Conservation (phyloP, 306 rosid species). For the Cicer yamashitae region DNA sequence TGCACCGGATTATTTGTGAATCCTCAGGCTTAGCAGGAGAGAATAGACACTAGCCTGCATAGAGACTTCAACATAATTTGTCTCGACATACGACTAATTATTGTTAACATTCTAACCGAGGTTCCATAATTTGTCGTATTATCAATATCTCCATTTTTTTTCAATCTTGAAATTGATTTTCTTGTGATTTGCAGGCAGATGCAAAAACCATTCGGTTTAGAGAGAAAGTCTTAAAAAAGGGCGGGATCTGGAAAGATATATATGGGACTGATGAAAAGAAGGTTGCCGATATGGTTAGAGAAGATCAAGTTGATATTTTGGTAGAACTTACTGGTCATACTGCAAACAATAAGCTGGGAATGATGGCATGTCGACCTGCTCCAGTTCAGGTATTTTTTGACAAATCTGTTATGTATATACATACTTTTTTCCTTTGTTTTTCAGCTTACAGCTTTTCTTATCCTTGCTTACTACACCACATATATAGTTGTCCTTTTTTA, state of each 20-base stretch:
- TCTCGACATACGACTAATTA: slow-evolving; percentile 16
- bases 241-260: slow-evolving; percentile 94
- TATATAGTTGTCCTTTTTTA: background rate
- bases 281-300: slow-evolving; percentile 86
- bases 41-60: slow-evolving; percentile 14
- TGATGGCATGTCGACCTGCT: slow-evolving; percentile 98
- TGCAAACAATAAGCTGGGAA: slow-evolving; percentile 95
- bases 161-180: slow-evolving; percentile 26
- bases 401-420: background rate
- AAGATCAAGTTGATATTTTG: slow-evolving; percentile 93
- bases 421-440: background rate
- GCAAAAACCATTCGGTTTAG: slow-evolving; percentile 88
- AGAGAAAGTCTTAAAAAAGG: slow-evolving; percentile 80
- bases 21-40: slow-evolving; percentile 9
- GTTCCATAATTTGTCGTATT: slow-evolving; percentile 24
- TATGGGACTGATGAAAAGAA: slow-evolving; percentile 94
- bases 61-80: slow-evolving; percentile 17
- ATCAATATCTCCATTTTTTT: slow-evolving; percentile 4
- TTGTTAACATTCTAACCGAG: slow-evolving; percentile 3
- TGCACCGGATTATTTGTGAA: background rate
- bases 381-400: slow-evolving; percentile 70
- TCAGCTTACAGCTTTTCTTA: slow-evolving; percentile 8
- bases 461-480: background rate
- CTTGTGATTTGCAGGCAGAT: slow-evolving; percentile 76
- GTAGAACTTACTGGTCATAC: slow-evolving; percentile 99